Percentiles rank a stretch among this genome's conserved stretches.
phyloP scores from a whole-genome alignment of 257 asterid genomes.

The Cordia subcordata region DNA sequence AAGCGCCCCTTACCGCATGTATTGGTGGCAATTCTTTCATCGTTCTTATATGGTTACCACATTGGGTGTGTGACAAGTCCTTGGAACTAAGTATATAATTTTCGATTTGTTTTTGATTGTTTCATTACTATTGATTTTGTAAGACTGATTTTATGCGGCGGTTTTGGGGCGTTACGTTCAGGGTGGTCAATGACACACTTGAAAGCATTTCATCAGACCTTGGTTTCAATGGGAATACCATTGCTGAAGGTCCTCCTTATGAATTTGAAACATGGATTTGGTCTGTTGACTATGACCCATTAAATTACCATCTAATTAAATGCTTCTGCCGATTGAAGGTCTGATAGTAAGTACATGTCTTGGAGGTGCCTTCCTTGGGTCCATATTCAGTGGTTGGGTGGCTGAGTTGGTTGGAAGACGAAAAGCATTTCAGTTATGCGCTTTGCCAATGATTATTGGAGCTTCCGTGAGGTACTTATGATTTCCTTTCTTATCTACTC shows the following conservation, averaged over 20 bases:
- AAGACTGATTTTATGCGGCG: too few species aligned
- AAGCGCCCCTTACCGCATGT: constrained; percentile 80
- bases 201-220: constrained; percentile 91
- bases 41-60: constrained; percentile 92
- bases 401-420: constrained; percentile 83
- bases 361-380: constrained; percentile 88
- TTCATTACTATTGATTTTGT: background rate
- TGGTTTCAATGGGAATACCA: constrained; percentile 72
- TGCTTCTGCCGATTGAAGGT: constrained; percentile 39
- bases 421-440: constrained; percentile 79
- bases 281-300: background rate
- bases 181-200: constrained; percentile 89
- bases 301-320: constrained; percentile 14
- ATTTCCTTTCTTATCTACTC: background rate
- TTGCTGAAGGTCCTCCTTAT: constrained; percentile 74
- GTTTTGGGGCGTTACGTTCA: constrained; percentile 23
- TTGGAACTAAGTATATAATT: constrained; percentile 10
- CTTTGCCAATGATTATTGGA: constrained; percentile 86
- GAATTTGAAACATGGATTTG: constrained; percentile 6
- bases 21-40: constrained; percentile 74
- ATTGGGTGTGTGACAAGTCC: constrained; percentile 63
- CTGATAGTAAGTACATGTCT: constrained; percentile 86
- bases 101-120: background rate
- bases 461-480: constrained; percentile 59
- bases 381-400: constrained; percentile 78